phyloP scores from a whole-genome alignment of 371 early-diverging fungal genomes.

The Dichotomocladium elegans region DNA sequence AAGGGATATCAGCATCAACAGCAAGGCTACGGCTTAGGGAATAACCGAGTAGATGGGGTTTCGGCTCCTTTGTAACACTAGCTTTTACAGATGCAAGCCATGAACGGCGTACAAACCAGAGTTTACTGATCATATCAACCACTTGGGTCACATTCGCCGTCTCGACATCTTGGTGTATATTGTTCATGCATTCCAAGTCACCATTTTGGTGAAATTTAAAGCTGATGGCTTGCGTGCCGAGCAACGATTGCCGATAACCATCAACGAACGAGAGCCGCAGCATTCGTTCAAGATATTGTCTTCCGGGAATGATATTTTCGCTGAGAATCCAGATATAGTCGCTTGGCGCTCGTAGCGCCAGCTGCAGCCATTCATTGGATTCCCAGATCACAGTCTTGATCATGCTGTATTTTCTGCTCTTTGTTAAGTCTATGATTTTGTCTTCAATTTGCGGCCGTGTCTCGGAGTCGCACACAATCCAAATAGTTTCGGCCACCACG shows the following conservation, averaged over 20 bases:
- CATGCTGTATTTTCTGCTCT: slow-evolving; percentile 12
- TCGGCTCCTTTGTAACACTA: not conserved
- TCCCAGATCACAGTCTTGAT: slow-evolving; percentile 30
- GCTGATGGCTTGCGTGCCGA: slow-evolving; percentile 30
- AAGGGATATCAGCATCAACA: slow-evolving; percentile 27
- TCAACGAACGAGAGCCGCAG: slow-evolving; percentile 38
- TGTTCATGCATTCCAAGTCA: not conserved
- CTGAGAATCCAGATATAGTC: slow-evolving; percentile 49
- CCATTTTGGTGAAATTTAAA: slow-evolving; percentile 10
- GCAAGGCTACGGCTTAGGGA: slow-evolving; percentile 19
- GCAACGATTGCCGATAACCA: slow-evolving; percentile 39
- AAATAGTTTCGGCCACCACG: slow-evolving; percentile 45
- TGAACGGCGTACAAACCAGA: slow-evolving; percentile 36
- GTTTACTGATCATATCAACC: slow-evolving; percentile 29
- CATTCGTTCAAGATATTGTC: slow-evolving; percentile 38
- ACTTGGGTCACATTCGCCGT: slow-evolving; percentile 16
- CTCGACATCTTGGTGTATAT: slow-evolving; percentile 6
- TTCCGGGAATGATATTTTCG: slow-evolving; percentile 44
- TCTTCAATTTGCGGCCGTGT: slow-evolving; percentile 16
- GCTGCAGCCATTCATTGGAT: slow-evolving; percentile 31
- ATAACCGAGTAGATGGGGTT: slow-evolving; percentile 11
- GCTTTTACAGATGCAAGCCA: slow-evolving; percentile 20
- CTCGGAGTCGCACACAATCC: slow-evolving; percentile 37
- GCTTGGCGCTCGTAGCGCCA: slow-evolving; percentile 35
- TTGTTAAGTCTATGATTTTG: slow-evolving; percentile 18